Evolutionary conservation across 2,329 filamentous ascomycete genomes (phyloP), one percentile per base, ranked within the genome.

Genomic region (Sclerotinia nivalis): DNA sequence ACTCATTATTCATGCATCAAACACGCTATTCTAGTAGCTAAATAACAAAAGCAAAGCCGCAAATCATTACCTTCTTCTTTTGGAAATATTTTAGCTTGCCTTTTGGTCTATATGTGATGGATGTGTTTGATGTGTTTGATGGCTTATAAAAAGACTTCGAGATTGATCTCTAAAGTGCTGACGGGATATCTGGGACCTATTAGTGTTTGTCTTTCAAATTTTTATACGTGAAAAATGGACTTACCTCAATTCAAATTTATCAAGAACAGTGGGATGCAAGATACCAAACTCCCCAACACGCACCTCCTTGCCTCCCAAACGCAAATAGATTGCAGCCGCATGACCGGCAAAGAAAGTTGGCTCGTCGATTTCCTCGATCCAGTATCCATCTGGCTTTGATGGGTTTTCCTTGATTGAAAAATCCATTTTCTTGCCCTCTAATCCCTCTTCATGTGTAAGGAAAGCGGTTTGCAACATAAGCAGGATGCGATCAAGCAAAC

Each of bases 251-350:
- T 97, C 94, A 81, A 96, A 97, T 77, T 96, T 96, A 80, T 97
- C 93, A 77, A 98, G 84, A 74, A 98, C 96, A 8, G 89, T 91
- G 56, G 96, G 96, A 81, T 99, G 95, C 79, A 99, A 82, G 75
- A 99, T 95, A 77, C 96, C 96, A 78, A 99, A 96, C 80, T 92
- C 89, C 77, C 96, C 96, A 77, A 99, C 92, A 66, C 90, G 86
- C 71, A 87, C 83, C 73, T 91, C 87, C 84, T 93, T 91, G 71
- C 91, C 93, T 49, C 82, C 87, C 43, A 95, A 81, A 67, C 91
- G 88, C 71, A 97, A 83, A 80, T 91, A 91, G 72, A 99, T 90
- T 61, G 92, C 90, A 13, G 96, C 96, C 22, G 93, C 91, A 78
- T 97, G 93, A 55, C 95, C 96, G 54, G 88, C 84, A 82, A 99